Evolutionary conservation across 2,329 filamentous ascomycete genomes (phyloP), one percentile per base, ranked within the genome.

Genomic region (Pezicula neosporulosa): DNA sequence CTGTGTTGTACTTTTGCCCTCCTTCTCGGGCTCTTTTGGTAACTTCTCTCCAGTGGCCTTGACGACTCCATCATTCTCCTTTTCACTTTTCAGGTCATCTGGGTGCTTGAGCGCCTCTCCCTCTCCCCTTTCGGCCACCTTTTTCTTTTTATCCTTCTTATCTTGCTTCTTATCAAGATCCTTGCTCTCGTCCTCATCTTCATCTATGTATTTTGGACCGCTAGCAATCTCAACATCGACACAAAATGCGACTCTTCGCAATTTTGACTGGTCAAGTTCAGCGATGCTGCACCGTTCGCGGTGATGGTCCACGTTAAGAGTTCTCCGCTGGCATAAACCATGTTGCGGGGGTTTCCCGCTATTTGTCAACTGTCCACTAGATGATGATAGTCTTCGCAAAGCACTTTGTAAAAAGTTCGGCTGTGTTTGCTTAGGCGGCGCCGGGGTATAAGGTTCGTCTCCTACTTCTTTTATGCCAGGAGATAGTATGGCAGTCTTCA

Each of bases 141-240:
- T 86, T 52, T 81, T 82, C 64, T 85, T 89, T 19, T 81, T 74
- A 5, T 44, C 71, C 62, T 81, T 86, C 52, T 81, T 82, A 64
- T 85, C 88, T 18, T 81, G 74, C 51, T 61, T 63, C 47, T 68
- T 70, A n/a, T 77, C 71, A 6, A 73, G 70, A 9, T 77, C 55
- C 48, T 81, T 75, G 56, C 66, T 72, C 50, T 62, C 63, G 43
- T 66, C n/a, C n/a, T n/a, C n/a, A n/a, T 67, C 18, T 76, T 76
- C 76, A 3, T 94, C 89, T 13, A 75, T 71, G 60, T 95, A 94
- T 60, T 83, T 85, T 21, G 92, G 90, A 64, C 90, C 85, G 0
- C 91, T 90, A 3, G 93, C 93, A 64, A 99, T 96, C 68, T 99
- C 94, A 4, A 99, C 92, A 64, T 99, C 94, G 3, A 99, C 94